Evolutionary conservation across 2,329 filamentous ascomycete genomes (phyloP), one percentile per base, ranked within the genome.

Genomic region (Colletotrichum tamarilloi): DNA sequence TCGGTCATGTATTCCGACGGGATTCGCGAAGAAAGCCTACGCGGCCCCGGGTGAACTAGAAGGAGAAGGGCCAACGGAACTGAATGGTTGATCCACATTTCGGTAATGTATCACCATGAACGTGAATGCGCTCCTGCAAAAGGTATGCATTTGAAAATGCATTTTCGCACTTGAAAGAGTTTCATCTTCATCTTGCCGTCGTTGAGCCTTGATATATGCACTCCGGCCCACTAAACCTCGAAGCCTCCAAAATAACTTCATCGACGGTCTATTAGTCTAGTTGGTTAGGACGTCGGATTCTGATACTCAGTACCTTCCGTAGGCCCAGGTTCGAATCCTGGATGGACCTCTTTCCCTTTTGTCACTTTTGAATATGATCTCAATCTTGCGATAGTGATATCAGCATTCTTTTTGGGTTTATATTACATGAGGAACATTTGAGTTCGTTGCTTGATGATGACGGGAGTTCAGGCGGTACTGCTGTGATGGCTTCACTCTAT

Each of bases 271-370:
- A 73, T 73, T 73, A 73, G 71, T 73, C 71, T 73, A 73, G 71
- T 73, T 73, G 71, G 71, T 73, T 73, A 73, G 62, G 71, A 73
- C 71, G 71, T 73, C 71, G 71, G 71, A 73, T 73, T 73, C 71
- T 73, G 71, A 73, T 32, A 66, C 1, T 28, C 60, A 57, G 62
- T 35, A 35, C 14, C 19, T 73, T 73, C 71, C 71, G 71, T 73
- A 73, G 7, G 71, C 71, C 71, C 71, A 73, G 71, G 71, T 73
- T 71, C 71, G 71, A 73, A 73, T 73, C 71, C 71, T 73, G 71
- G 71, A 73, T 73, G 70, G 70, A 73, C 70, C 70, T 70, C 3
- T 3, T 3, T 3, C 0, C 0, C 0, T 70, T 73, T 73, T 65
- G 42, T 4, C 16, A 49, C 19, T 49, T n/a, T 49, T 1, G 8